Conservation (phyloP, 176 grass and related monocot genomes). For the Olyra latifolia region DNA sequence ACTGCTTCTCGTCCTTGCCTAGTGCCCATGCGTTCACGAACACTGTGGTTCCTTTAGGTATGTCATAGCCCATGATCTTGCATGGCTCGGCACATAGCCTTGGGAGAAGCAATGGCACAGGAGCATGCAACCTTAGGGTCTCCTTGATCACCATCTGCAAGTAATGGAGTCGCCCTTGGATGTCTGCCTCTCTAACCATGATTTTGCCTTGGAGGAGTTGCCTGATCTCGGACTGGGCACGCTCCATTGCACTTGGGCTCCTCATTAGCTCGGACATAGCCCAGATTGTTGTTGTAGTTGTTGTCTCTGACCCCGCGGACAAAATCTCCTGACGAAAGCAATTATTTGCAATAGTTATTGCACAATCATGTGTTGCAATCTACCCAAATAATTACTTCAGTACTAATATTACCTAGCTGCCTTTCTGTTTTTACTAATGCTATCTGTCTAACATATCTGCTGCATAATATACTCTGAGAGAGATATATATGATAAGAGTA, state of each 20-base stretch:
- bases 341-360: too few relatives aligned
- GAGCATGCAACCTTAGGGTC: constrained; percentile 33
- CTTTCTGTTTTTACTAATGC: too few relatives aligned
- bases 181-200: background rate
- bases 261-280: constrained; percentile 31
- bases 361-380: too few relatives aligned
- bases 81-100: constrained; percentile 14
- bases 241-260: background rate
- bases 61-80: constrained; percentile 34
- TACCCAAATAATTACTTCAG: too few relatives aligned
- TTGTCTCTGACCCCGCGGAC: background rate
- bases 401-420: too few relatives aligned
- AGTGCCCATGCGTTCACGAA: constrained; percentile 29
- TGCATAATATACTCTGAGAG: too few relatives aligned
- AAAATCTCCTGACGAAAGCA: constrained; percentile 20
- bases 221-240: constrained; percentile 14
- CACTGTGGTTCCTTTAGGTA: constrained; percentile 17
- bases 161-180: background rate
- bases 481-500: too few relatives aligned
- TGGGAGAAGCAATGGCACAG: constrained; percentile 32
- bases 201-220: background rate
- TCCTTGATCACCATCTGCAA: constrained; percentile 36
- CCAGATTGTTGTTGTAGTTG: background rate
- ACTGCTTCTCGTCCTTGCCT: constrained; percentile 21
- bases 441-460: too few relatives aligned